Evolutionary conservation across 1,284 basidiomycete species (phyloP).

Genomic region (Takashimella tepidaria): DNA sequence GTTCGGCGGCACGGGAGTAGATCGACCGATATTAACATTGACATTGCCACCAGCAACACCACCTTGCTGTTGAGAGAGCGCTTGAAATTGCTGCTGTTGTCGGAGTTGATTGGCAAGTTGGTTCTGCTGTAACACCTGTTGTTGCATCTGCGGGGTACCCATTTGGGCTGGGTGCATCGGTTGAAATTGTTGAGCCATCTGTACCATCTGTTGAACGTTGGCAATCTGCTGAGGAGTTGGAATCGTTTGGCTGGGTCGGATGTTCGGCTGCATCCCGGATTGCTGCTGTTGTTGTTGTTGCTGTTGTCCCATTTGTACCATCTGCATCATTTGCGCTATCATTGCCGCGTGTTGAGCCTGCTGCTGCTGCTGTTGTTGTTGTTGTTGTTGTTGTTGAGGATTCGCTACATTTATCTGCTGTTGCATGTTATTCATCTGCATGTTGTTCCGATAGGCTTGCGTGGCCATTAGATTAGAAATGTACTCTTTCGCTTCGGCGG

Average conservation of each 20-base stretch:
- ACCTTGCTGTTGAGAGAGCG: background rate
- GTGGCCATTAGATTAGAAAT: conserved; percentile 3
- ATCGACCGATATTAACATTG: background rate
- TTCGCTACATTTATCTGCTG: conserved; percentile 6
- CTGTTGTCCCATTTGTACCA: conserved; percentile 8
- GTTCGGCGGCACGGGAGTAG: background rate
- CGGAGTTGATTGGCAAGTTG: background rate
- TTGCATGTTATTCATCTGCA: conserved; percentile 1
- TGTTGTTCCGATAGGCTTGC: background rate
- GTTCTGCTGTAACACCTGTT: conserved; percentile 4
- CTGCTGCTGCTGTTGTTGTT: conserved; percentile 15
- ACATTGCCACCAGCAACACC: background rate
- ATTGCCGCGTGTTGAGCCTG: conserved; percentile 5
- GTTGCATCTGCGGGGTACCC: background rate
- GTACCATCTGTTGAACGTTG: conserved; percentile 4
- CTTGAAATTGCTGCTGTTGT: background rate
- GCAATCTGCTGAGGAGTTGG: conserved; percentile 7
- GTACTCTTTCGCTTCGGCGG: conserved; percentile 15
- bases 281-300: conserved; percentile 4
- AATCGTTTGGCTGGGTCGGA: background rate
- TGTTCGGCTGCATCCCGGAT: conserved; percentile 1
- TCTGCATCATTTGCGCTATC: conserved; percentile 7
- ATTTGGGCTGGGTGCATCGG: background rate
- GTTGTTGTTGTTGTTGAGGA: conserved; percentile 11
- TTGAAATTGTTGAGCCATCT: conserved; percentile 2